phyloP scores from a whole-genome alignment of 257 asterid species.

The Avicennia marina region DNA sequence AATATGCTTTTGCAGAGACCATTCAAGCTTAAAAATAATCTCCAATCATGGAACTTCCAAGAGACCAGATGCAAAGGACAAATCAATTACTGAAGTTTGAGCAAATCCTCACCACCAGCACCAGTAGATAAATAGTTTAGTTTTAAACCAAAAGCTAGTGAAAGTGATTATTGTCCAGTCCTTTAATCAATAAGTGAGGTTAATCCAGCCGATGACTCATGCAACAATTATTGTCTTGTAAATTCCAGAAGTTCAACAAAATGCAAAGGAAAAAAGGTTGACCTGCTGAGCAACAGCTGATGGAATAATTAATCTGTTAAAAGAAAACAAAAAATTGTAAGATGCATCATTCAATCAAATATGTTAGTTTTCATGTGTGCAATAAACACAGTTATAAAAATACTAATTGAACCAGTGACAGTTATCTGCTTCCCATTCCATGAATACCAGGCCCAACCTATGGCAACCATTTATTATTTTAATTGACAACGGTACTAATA shows the following conservation, averaged over 20 bases:
- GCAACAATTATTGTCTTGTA: conserved; percentile 5
- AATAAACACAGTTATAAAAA: background rate
- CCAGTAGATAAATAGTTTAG: background rate
- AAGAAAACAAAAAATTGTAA: conserved; percentile 12
- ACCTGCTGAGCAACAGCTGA: conserved; percentile 11
- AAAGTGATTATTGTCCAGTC: conserved; percentile 10
- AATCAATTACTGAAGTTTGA: conserved; percentile 5
- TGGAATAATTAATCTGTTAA: conserved; percentile 7
- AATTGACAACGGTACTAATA: background rate
- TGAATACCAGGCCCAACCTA: background rate
- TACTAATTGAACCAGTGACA: background rate
- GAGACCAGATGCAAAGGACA: conserved; percentile 9
- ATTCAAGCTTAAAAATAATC: conserved; percentile 7
- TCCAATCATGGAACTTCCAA: background rate
- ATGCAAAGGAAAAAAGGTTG: background rate
- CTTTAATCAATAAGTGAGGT: background rate
- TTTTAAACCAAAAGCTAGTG: conserved; percentile 7
- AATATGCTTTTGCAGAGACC: too few relatives aligned
- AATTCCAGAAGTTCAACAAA: conserved; percentile 15
- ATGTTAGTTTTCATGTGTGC: background rate
- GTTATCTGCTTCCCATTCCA: background rate
- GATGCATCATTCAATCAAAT: background rate
- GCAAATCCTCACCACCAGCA: background rate
- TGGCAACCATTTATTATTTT: background rate
- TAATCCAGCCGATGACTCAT: background rate